Percentiles rank a stretch among this genome's conserved stretches.
These are phyloP conservation scores for Chlorella sp. DNA, from an alignment of 139 green algal genomes.

Conservation along the genomic window DNA sequence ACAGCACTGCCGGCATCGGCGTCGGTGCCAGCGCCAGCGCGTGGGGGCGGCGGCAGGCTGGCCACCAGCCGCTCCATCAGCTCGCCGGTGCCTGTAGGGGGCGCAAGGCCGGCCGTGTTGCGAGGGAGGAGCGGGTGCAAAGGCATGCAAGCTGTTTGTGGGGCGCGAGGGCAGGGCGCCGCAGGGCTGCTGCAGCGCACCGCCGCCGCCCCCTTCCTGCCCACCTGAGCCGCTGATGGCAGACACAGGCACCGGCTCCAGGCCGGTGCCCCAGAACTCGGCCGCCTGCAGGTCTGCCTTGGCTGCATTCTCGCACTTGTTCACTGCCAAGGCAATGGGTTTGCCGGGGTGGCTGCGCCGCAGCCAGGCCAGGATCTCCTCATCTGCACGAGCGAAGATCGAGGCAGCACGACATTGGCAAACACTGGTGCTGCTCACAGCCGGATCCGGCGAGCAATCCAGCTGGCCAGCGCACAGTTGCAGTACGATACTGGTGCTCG, in stretches of 20 bases:
- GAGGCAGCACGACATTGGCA: neutral
- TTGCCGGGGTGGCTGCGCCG: slow-evolving; percentile 77
- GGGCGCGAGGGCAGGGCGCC: no score
- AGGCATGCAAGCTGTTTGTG: neutral
- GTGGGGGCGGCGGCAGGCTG: slow-evolving; percentile 6
- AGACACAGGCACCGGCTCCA: slow-evolving; percentile 84
- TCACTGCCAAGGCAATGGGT: slow-evolving; percentile 79
- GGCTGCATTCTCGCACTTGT: slow-evolving; percentile 95
- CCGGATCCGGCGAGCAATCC: no score
- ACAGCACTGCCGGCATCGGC: neutral
- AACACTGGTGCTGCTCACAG: no score
- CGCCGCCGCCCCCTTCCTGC: no score
- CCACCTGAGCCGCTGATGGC: slow-evolving; percentile 78
- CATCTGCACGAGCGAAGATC: slow-evolving; percentile 49
- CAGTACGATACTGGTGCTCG: no score
- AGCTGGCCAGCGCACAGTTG: no score
- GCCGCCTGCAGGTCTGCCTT: slow-evolving; percentile 77
- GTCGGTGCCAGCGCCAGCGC: neutral
- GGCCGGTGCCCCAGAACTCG: slow-evolving; percentile 91
- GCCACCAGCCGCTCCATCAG: slow-evolving; percentile 78
- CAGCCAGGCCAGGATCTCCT: slow-evolving; percentile 93
- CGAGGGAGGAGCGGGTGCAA: no score
- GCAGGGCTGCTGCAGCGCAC: no score
- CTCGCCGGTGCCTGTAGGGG: slow-evolving; percentile 84
- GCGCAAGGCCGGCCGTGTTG: no score